These are phyloP conservation scores for Lodderomyces oxycetoniae DNA, from an alignment of 1,139 yeast genomes.

Conservation along the genomic window DNA sequence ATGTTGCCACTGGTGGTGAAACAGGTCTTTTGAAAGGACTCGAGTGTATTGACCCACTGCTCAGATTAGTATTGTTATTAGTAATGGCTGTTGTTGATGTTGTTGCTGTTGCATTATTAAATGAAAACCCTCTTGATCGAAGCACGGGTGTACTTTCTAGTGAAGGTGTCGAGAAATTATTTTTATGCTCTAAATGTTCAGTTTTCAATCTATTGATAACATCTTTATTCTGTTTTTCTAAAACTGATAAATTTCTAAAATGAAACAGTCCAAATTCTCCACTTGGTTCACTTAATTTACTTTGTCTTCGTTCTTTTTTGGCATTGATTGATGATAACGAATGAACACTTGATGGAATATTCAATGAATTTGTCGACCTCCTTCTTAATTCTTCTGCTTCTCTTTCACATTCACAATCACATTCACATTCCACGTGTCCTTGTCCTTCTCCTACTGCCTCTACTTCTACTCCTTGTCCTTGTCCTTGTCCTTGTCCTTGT, in stretches of 20 bases:
- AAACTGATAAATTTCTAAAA: constrained; percentile 80
- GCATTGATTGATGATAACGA: constrained; percentile 7
- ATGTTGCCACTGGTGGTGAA: constrained; percentile 16
- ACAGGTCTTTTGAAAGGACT: constrained; percentile 16
- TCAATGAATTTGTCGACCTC: constrained; percentile 10
- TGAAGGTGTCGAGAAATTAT: constrained; percentile 39
- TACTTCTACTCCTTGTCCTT: too few relatives aligned
- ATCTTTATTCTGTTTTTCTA: constrained; percentile 92
- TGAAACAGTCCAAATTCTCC: constrained; percentile 91
- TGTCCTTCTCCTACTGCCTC: too few relatives aligned
- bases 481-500: too few relatives aligned
- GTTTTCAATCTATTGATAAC: constrained; percentile 79
- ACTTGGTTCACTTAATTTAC: constrained; percentile 60
- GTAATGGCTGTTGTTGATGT: constrained; percentile 5
- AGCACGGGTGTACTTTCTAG: constrained; percentile 36
- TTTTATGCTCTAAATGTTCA: constrained; percentile 64
- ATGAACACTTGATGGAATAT: constrained; percentile 9
- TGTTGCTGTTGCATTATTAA: constrained; percentile 17
- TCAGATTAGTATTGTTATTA: constrained; percentile 1
- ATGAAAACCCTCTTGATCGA: constrained; percentile 39
- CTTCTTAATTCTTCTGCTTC: constrained; percentile 8
- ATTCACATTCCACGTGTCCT: too few relatives aligned
- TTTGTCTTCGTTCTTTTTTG: constrained; percentile 64
- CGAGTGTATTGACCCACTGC: not conserved
- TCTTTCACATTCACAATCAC: too few relatives aligned